Conservation (phyloP, 371 early-diverging fungal species). For the Neoconidiobolus thromboides region DNA sequence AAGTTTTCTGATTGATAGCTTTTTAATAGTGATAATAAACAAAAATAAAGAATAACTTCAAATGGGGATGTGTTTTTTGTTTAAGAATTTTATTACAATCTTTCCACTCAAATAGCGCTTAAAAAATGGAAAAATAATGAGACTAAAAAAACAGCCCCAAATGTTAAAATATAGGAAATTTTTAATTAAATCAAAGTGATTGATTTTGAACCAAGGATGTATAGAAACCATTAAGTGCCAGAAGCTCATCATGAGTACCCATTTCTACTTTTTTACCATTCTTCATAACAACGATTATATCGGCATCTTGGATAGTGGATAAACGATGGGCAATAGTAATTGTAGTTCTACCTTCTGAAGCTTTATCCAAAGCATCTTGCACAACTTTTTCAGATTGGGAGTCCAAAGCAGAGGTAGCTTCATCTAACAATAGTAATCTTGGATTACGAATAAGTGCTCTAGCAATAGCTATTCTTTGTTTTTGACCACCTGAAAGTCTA, state of each 20-base stretch:
- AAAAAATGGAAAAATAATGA: too few species aligned
- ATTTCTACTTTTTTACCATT: conserved; percentile 35
- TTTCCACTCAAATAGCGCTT: too few species aligned
- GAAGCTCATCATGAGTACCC: conserved; percentile 30
- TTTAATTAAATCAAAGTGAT: too few species aligned
- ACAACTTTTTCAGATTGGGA: conserved; percentile 29
- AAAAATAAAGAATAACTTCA: too few species aligned
- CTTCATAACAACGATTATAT: conserved; percentile 29
- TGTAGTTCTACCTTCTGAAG: conserved; percentile 37
- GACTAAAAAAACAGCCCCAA: too few species aligned
- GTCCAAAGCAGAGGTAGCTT: conserved; percentile 75
- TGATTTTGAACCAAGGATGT: not conserved
- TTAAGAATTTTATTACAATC: too few species aligned
- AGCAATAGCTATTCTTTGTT: conserved; percentile 29
- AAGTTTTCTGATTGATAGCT: too few species aligned
- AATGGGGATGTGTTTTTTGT: too few species aligned
- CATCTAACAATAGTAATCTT: conserved; percentile 59
- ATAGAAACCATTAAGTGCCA: conserved; percentile 12
- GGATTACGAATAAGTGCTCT: conserved; percentile 53
- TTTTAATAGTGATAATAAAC: too few species aligned
- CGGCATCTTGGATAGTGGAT: conserved; percentile 56
- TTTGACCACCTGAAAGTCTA: conserved; percentile 63
- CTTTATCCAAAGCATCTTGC: conserved; percentile 23
- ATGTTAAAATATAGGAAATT: too few species aligned
- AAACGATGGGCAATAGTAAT: conserved; percentile 50